Base-by-base conservation (phyloP, 2,329 filamentous ascomycete species). In the Ceratocystis ficicola region DNA sequence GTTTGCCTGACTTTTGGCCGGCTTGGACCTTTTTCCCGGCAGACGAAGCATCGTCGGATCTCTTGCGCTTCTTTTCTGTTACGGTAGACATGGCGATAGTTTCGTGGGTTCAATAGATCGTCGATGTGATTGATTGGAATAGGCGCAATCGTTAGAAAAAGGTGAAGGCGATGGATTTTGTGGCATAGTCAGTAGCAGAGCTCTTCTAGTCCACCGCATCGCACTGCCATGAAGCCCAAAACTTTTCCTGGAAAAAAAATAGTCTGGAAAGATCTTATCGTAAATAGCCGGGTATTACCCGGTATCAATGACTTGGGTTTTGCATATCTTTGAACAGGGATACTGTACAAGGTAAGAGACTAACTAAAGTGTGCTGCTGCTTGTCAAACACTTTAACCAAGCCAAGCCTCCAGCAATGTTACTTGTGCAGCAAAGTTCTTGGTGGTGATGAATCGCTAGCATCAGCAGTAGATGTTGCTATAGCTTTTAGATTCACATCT, bases 1-100 rank as follows among this genome's bases (percentile, higher is more conserved):
- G 73, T 66, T 77, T 78, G 1, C 74, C 72, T 1, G 73, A 71
- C 48, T 73, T 71, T 10, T 78, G 77, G 46, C 75, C 75, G 20
- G 75, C 75, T 32, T 55, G 50, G 12, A 61, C 44, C 60, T 68
- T 68, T 30, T 59, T 30, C 25, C 55, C 55, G 5, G 64, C 41
- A 7, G 63, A 41, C 32, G 60, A 62, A 17, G 64, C 41, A 64
- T 65, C 61, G 20, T 68, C 66, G 41, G 52, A 64, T 68, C 80
- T 77, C 74, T 85, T 85, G 66, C 82, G 77, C 74, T 85, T 85
- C 72, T 80, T 80, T 66, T 71, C 74, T 12, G 62, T 62, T 15
- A 52, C 48, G 67, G 73, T 76, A 48, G 71, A 67, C 61, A 76
- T 74, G 41, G 73, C 74, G 77, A 79, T 80, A 46, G 28, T 71